Percentiles rank a stretch among this genome's conserved stretches.
Conservation (phyloP, 2,329 filamentous ascomycete species). For the Fusarium newnesense region DNA sequence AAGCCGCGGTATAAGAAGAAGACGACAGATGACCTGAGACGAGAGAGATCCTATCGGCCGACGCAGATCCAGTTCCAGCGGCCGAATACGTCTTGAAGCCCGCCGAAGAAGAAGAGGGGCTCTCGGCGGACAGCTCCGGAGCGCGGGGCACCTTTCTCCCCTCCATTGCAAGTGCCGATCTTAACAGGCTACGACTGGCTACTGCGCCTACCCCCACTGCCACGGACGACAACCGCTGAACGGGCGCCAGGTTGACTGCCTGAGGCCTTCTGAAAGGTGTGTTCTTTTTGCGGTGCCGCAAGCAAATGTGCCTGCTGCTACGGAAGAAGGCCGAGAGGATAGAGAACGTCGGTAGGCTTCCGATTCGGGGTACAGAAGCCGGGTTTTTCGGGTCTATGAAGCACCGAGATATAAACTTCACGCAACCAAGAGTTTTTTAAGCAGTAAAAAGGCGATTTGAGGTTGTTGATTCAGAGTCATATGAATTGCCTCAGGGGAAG, state of each 20-base stretch:
- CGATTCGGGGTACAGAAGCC: slow-evolving; percentile 27
- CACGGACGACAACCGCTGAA: slow-evolving; percentile 33
- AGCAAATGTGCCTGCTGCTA: slow-evolving; percentile 9
- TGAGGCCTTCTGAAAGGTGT: slow-evolving; percentile 2
- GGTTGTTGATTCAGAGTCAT: slow-evolving; percentile 26
- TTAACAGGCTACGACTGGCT: slow-evolving; percentile 34
- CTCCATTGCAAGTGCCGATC: slow-evolving; percentile 44
- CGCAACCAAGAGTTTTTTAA: background rate
- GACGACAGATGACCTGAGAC: slow-evolving; percentile 42
- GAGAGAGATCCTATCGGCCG: slow-evolving; percentile 46
- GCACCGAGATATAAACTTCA: slow-evolving; percentile 9
- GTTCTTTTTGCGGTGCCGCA: slow-evolving; percentile 22
- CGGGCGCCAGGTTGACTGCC: slow-evolving; percentile 37
- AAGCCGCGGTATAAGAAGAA: slow-evolving; percentile 30
- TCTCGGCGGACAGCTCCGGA: slow-evolving; percentile 42
- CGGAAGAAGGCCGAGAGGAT: slow-evolving; percentile 35
- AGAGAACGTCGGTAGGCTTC: slow-evolving; percentile 32
- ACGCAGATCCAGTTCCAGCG: slow-evolving; percentile 21
- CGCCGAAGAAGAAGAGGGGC: slow-evolving; percentile 47
- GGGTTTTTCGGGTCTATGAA: slow-evolving; percentile 22
- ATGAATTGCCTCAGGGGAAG: slow-evolving; percentile 31
- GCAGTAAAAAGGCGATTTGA: background rate
- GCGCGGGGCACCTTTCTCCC: slow-evolving; percentile 45
- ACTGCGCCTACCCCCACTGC: slow-evolving; percentile 30
- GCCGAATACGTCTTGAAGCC: slow-evolving; percentile 39